These are phyloP conservation scores for Antarctomyces pellizariae DNA, from an alignment of 495 filamentous ascomycete species.

Conservation along the genomic window DNA sequence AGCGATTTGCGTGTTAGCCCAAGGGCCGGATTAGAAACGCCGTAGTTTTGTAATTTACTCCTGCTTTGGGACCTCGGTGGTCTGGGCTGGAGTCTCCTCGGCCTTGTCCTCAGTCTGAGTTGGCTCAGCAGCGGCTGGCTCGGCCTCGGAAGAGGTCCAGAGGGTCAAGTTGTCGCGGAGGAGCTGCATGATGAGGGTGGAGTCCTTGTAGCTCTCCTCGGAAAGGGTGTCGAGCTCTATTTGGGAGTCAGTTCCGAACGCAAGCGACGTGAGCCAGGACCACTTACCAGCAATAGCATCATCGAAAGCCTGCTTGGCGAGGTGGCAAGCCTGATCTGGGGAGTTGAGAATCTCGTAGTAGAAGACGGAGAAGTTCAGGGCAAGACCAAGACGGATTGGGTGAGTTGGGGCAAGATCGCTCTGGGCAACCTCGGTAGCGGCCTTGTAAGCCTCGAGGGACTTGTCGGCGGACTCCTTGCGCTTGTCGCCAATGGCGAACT, in stretches of 20 bases:
- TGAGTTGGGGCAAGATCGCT: conserved; percentile 96
- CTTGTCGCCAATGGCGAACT: conserved; percentile 93
- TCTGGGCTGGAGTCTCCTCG: conserved; percentile 35
- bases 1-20: too few species aligned
- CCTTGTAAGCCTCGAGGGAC: conserved; percentile 97
- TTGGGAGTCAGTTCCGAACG: conserved; percentile 2
- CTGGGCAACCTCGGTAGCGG: conserved; percentile 90
- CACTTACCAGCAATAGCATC: conserved; percentile 87
- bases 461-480: conserved; percentile 92
- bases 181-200: conserved; percentile 98
- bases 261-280: neutral
- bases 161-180: conserved; percentile 98
- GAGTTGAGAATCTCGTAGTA: conserved; percentile 99
- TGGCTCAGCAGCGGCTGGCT: conserved; percentile 42
- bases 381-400: conserved; percentile 94
- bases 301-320: conserved; percentile 98
- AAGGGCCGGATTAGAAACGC: too few species aligned
- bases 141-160: conserved; percentile 97
- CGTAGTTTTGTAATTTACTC: too few species aligned
- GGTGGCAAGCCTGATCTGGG: conserved; percentile 94
- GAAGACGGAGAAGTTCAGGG: conserved; percentile 99
- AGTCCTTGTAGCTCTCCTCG: conserved; percentile 99
- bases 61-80: too few species aligned
- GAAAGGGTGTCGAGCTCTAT: conserved; percentile 91
- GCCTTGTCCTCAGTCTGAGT: conserved; percentile 22